Evolutionary conservation across 306 rosid genomes (phyloP), one percentile per base, ranked within the genome.

Genomic region (Corylus heterophylla): DNA sequence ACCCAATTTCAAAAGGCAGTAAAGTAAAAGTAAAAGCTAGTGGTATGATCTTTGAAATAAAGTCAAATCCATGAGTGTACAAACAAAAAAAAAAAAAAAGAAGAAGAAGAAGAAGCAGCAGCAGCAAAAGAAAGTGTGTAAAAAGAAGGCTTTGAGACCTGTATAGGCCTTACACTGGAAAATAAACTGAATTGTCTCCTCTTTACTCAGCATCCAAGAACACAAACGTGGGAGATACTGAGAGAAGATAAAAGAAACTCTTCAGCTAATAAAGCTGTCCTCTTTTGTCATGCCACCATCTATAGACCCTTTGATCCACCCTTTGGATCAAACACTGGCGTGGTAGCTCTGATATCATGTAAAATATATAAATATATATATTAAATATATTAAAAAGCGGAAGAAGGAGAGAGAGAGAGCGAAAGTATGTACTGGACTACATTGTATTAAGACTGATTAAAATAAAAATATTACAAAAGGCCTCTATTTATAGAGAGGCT

Each of bases 281-380:
- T 84, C 63, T 92, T 80, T 87, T 91, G 77, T 90, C 89, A 78
- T 91, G 92, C 89, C 83, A 87, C 97, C 97, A 92, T 84, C 97
- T 94, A 22, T 22, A 22, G 22, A 22, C 22, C 22, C 22, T 22
- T 22, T 22, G 22, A 22, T 22, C 22, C 22, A 22, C 22, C 22
- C 22, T 22, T 22, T 22, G 22, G 22, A 22, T 22, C 22, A 22
- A 22, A 22, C 22, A 22, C 22, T 22, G 22, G 22, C 22, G 22
- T 22, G 22, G 22, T 22, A 22, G 22, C 22, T 22, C 22, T 22
- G 22, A 22, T 22, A 22, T 22, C 22, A 22, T 22, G 22, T 22
- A 22, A 22, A 22, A 22, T 22, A 22, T 22, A 22, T 22, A 22
- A 22, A 22, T 22, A 22, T 22, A 22, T 22, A 22, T 22, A 22